Conservation (phyloP, 2,329 filamentous ascomycete species). For the Leptographium galeiforme region DNA sequence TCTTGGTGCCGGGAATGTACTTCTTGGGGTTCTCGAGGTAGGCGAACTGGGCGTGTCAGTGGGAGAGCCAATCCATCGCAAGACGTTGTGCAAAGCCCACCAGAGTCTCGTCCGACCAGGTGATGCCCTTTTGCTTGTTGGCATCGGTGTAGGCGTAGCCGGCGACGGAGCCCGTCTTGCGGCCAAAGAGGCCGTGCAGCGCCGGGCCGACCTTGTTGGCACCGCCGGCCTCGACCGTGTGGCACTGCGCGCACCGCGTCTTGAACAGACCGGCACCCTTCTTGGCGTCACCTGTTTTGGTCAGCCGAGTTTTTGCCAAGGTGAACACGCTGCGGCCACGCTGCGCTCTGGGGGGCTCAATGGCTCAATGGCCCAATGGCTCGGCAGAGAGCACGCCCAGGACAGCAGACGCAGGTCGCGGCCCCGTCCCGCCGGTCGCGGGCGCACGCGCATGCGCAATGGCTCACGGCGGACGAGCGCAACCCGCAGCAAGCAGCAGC, state of each 20-base stretch:
- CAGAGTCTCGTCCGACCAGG: slow-evolving; percentile 75
- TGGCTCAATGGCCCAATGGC: no score
- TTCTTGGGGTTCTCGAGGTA: slow-evolving; percentile 99
- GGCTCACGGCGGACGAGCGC: no score
- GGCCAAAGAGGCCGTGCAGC: slow-evolving; percentile 94
- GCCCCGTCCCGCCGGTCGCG: no score
- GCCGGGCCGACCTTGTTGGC: slow-evolving; percentile 97
- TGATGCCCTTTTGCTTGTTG: slow-evolving; percentile 95
- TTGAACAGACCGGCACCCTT: slow-evolving; percentile 99
- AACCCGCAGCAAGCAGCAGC: not conserved
- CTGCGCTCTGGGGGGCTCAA: no score
- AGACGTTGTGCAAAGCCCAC: no score
- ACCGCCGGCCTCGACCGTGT: slow-evolving; percentile 82
- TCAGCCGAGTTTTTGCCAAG: not conserved
- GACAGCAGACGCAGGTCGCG: no score
- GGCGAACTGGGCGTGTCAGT: slow-evolving; percentile 49
- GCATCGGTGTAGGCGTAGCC: slow-evolving; percentile 97
- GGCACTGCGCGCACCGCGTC: slow-evolving; percentile 97
- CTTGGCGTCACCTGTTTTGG: slow-evolving; percentile 65
- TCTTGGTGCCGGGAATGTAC: slow-evolving; percentile 99
- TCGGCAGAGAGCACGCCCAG: no score
- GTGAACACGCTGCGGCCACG: no score
- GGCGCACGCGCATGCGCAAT: no score
- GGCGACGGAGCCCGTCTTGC: slow-evolving; percentile 80
- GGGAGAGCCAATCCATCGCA: no score